A percentile compares a stretch with the other conserved stretches of the same genome.
phyloP scores from a whole-genome alignment of 805 yeast species.

The Ogataea corticis region DNA sequence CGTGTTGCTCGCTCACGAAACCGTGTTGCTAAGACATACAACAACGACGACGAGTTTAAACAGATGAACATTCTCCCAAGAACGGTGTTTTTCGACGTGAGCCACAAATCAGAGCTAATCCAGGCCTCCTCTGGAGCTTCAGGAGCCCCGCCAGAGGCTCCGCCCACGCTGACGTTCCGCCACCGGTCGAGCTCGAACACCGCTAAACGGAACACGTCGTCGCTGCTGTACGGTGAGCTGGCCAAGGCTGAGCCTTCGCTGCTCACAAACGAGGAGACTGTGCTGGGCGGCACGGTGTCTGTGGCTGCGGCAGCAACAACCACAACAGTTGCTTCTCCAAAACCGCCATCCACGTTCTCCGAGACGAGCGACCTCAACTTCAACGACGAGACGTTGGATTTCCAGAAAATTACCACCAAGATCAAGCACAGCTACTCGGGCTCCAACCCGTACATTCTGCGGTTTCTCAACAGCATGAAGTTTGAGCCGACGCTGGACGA shows the following conservation, averaged over 20 bases:
- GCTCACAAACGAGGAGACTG: slow-evolving; percentile 23
- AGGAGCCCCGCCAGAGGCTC: slow-evolving; percentile 5
- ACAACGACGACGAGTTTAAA: slow-evolving; percentile 26
- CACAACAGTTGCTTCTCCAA: slow-evolving; percentile 8
- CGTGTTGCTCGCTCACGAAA: slow-evolving; percentile 50
- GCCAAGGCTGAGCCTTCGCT: slow-evolving; percentile 24
- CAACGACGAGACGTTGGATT: slow-evolving; percentile 28
- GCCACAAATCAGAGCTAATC: slow-evolving; percentile 28
- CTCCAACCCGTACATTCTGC: slow-evolving; percentile 58
- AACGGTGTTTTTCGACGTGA: slow-evolving; percentile 51
- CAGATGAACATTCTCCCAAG: slow-evolving; percentile 45
- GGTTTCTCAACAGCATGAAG: slow-evolving; percentile 52
- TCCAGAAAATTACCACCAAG: slow-evolving; percentile 27
- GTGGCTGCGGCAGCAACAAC: slow-evolving; percentile 3
- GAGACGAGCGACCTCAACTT: slow-evolving; percentile 23
- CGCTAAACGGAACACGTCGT: slow-evolving; percentile 8
- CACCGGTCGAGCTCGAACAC: slow-evolving; percentile 9
- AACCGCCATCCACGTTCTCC: slow-evolving; percentile 18
- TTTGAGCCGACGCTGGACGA: slow-evolving; percentile 60
- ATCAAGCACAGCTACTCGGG: slow-evolving; percentile 65
- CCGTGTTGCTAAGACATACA: slow-evolving; percentile 25
- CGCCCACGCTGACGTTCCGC: slow-evolving; percentile 10
- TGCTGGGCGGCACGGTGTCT: slow-evolving; percentile 23
- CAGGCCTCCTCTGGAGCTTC: too few relatives aligned
- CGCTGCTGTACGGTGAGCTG: slow-evolving; percentile 21